These are phyloP conservation scores for Crithidia mellificae DNA, from an alignment of 208 protist species.

Conservation along the genomic window DNA sequence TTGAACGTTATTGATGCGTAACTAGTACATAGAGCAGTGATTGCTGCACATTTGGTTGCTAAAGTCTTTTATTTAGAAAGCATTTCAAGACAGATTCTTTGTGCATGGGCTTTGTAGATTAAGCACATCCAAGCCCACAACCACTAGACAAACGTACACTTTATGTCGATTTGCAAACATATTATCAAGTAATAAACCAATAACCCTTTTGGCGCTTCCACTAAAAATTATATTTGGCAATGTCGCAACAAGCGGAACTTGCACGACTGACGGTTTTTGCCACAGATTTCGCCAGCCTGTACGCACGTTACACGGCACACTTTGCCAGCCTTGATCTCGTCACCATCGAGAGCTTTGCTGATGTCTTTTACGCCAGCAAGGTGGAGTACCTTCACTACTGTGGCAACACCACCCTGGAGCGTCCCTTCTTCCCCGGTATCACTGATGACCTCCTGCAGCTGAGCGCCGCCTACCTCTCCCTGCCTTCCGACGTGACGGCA, in stretches of 20 bases:
- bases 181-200: too few relatives aligned
- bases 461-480: slow-evolving; percentile 58
- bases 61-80: too few relatives aligned
- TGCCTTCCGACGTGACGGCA: slow-evolving; percentile 39
- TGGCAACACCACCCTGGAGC: slow-evolving; percentile 40
- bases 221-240: too few relatives aligned
- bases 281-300: slow-evolving; percentile 56
- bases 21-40: too few relatives aligned
- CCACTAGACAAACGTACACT: too few relatives aligned
- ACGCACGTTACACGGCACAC: slow-evolving; percentile 32
- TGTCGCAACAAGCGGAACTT: slow-evolving; percentile 20
- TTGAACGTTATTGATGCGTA: too few relatives aligned
- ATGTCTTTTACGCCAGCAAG: slow-evolving; percentile 49
- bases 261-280: slow-evolving; percentile 52
- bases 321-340: slow-evolving; percentile 31
- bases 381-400: slow-evolving; percentile 80
- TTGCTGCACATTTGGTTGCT: too few relatives aligned
- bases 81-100: too few relatives aligned
- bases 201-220: too few relatives aligned
- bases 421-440: slow-evolving; percentile 49
- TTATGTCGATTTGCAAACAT: too few relatives aligned
- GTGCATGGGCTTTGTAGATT: too few relatives aligned
- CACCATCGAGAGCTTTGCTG: slow-evolving; percentile 49
- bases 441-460: slow-evolving; percentile 64
- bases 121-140: too few relatives aligned